phyloP scores from a whole-genome alignment of 768 basidiomycete species.

The Nidularia pulvinata region DNA sequence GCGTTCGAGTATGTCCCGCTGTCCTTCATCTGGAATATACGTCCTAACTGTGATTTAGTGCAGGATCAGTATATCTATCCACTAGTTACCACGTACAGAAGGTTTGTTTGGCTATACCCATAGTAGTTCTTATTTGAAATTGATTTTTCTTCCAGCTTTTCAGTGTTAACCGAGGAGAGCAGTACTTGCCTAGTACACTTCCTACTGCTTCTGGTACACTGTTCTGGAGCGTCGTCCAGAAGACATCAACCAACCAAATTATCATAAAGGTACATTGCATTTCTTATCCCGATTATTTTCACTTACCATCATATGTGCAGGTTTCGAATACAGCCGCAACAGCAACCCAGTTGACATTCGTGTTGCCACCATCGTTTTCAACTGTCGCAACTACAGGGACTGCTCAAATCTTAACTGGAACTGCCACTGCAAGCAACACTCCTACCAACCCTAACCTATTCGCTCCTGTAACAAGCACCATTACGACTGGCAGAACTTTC shows the following conservation, averaged over 20 bases:
- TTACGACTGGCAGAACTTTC: conserved; percentile 50
- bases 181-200: conserved; percentile 63
- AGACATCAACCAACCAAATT: conserved; percentile 33
- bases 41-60: conserved; percentile 25
- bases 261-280: conserved; percentile 52
- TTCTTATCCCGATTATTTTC: too few species aligned
- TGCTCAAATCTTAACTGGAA: conserved; percentile 49
- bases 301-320: conserved; percentile 20
- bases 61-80: conserved; percentile 53
- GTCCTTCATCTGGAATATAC: neutral
- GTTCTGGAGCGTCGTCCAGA: conserved; percentile 61
- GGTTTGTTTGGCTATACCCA: conserved; percentile 24
- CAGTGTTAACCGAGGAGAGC: conserved; percentile 59
- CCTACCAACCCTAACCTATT: conserved; percentile 46
- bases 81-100: conserved; percentile 66
- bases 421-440: conserved; percentile 51
- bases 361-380: conserved; percentile 42
- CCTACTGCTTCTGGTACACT: conserved; percentile 45
- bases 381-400: conserved; percentile 42
- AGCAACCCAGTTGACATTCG: conserved; percentile 43
- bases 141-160: conserved; percentile 45
- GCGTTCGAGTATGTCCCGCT: conserved; percentile 51
- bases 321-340: conserved; percentile 48
- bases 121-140: neutral
- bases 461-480: conserved; percentile 41